Base-by-base conservation (phyloP, 1,284 basidiomycete species). In the Fomitopsis betulina region DNA sequence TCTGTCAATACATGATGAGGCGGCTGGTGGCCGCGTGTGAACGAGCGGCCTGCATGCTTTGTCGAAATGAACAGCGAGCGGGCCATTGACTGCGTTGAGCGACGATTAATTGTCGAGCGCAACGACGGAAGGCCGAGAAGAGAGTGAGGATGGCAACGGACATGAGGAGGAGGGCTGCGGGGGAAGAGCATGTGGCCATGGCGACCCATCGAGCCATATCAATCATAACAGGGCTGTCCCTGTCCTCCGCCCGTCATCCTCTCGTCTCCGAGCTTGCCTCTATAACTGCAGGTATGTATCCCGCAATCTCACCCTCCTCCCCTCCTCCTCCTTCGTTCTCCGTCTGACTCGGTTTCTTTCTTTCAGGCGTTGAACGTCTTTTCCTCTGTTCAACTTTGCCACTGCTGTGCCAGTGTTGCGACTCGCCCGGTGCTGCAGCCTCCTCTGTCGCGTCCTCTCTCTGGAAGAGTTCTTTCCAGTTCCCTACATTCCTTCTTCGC, bases 341-440 rank as follows among this genome's bases (percentile, higher is more conserved):
- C 68, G 60, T 66, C 71, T 73, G 62, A 71, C 68, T 53, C 56
- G 35, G 35, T 37, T 37, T 37, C 35, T 57, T 61, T 57, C 77
- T 70, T 79, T 77, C 74, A 76, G 81, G 78, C 84, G 84, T 84
- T 81, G 82, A 84, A 70, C 83, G 82, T 83, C 80, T 64, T 65
- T 62, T 60, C 64, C 62, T 63, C 63, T 54, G 52, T 60, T 57
- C 55, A 60, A 60, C 55, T 66, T 60, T 63, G 62, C 50, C 54
- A 59, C 58, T 56, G 58, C 58, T 53, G 49, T 23, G 58, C 53
- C 63, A 63, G 56, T 64, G 61, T 60, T 47, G 49, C 49, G 49
- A 51, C 49, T 61, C 42, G 52, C 59, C 60, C 62, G 72, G 70
- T 72, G 72, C 70, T 68, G 61, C 66, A 70, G 69, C 67, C 69